Base-by-base conservation (phyloP, 2,329 filamentous ascomycete species). In the Nothophoma quercina region DNA sequence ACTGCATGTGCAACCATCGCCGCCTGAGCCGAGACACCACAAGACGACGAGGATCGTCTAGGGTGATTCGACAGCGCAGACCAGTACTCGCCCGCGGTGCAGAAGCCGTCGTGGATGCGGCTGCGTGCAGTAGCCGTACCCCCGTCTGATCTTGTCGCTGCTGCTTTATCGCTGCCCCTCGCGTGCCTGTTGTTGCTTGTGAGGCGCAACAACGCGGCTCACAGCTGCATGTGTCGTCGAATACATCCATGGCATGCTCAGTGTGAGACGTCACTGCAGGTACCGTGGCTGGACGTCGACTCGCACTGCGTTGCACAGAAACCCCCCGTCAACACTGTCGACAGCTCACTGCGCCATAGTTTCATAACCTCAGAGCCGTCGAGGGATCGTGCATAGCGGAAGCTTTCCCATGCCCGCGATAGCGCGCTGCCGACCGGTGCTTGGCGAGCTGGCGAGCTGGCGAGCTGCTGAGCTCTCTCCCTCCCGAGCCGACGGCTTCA, bases 401-500 rank as follows among this genome's bases (percentile, higher is more conserved):
- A 59, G 46, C 42, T 48, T 36, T 39, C 29, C 50, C 43, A 38
- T 33, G 26, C 49, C 60, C 59, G 59, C 55, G 36, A 61, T 40
- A 53, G 51, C 45, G 40, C 23, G 36, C 51, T 55, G 44, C 55
- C 36, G 18, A 19, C 21, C 21, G 30, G 38, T 40, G 45, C 62
- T 60, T 60, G 58, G 53, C 53, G 25, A 23, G 36, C 26, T 45
- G 32, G 18, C 39, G 34, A 40, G 26, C 47, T n/a, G n/a, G n/a
- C n/a, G n/a, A n/a, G n/a, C n/a, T 51, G 25, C 16, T 39, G 25
- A 29, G 28, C 43, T n/a, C n/a, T n/a, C n/a, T 12, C 41, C 15
- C 30, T 52, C 53, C 55, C 62, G 60, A 64, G 51, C 62, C 58
- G 60, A 56, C 58, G 59, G 58, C 55, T 55, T 34, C 48, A 42